These are phyloP conservation scores for Corymbia calophylla DNA, from an alignment of 441 rosid genomes.

Conservation along the genomic window DNA sequence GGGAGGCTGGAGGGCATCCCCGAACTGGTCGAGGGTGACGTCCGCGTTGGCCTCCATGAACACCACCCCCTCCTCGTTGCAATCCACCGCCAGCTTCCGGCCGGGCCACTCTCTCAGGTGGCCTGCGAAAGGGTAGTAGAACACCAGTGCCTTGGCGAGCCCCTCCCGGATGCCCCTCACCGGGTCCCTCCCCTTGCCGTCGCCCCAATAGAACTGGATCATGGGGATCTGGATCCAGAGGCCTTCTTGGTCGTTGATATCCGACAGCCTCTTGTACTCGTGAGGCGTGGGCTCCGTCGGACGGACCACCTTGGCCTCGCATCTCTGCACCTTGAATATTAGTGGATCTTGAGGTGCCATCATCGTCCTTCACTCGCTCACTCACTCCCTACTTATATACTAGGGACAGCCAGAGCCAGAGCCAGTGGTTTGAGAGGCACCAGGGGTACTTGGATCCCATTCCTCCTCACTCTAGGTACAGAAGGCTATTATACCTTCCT, in stretches of 20 bases:
- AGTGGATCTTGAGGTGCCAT: slow-evolving; percentile 25
- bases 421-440: too few relatives aligned
- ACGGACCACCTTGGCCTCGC: slow-evolving; percentile 11
- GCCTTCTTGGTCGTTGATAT: slow-evolving; percentile 39
- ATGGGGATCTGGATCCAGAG: slow-evolving; percentile 21
- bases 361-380: background rate
- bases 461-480: too few relatives aligned
- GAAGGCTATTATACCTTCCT: too few relatives aligned
- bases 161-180: slow-evolving; percentile 12
- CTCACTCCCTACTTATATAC: too few relatives aligned
- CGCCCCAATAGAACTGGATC: slow-evolving; percentile 1
- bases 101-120: slow-evolving; percentile 15
- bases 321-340: background rate
- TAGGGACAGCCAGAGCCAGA: too few relatives aligned
- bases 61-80: background rate
- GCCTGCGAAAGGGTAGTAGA: slow-evolving; percentile 1
- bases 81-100: slow-evolving; percentile 23
- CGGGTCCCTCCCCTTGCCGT: slow-evolving; percentile 26
- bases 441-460: too few relatives aligned
- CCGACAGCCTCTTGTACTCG: slow-evolving; percentile 27
- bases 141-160: background rate
- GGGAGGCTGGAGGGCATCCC: too few relatives aligned
- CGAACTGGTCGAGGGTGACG: too few relatives aligned
- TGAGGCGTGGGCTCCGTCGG: slow-evolving; percentile 24
- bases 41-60: too few relatives aligned